Base-by-base conservation (phyloP, 2,329 filamentous ascomycete species). In the Dactylonectria estremocensis region DNA sequence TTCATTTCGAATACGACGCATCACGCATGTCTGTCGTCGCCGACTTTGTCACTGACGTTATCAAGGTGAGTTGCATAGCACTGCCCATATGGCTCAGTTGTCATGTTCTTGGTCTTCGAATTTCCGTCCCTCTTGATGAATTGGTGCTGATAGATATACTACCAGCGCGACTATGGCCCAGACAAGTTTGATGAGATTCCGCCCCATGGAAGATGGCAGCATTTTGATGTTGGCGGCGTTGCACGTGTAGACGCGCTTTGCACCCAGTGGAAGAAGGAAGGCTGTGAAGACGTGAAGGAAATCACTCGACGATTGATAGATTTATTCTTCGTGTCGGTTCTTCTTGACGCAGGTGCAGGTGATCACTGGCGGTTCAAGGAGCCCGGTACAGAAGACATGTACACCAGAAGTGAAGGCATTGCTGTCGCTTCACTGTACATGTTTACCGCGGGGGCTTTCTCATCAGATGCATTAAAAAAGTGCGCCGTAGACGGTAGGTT, bases 201-300 rank as follows among this genome's bases (percentile, higher is more conserved):
- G 0, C 85, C 86, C 10, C 87, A 89, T 68, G 88, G 84, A 9
- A 84, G 89, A 49, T 91, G 89, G 86, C 89, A 91, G 74, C 89
- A 91, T 77, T 91, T 91, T 70, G 86, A 90, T 14, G 84, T 89
- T 45, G 88, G 88, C 10, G 83, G 83, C 14, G 79, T 87, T 31
- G 80, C 84, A 45, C 86, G 89, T 37, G 78, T 89, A 8, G 78
- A 80, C 7, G 75, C 80, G 7, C 74, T 89, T 3, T 77, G 87
- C 3, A 73, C 81, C 24, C 74, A 80, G 49, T 88, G 87, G 87
- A 77, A 83, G 2, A 74, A 72, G 2, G 78, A 80, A 0, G 78
- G 40, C 0, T n/a, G 77, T 1, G 75, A 77, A 45, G 84, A 88
- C 58, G 79, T 81, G 1, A 69, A 78, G 1, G 88, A 89, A 67